These are phyloP conservation scores for Boletus subparvulus DNA, from an alignment of 768 basidiomycete species.

Conservation along the genomic window DNA sequence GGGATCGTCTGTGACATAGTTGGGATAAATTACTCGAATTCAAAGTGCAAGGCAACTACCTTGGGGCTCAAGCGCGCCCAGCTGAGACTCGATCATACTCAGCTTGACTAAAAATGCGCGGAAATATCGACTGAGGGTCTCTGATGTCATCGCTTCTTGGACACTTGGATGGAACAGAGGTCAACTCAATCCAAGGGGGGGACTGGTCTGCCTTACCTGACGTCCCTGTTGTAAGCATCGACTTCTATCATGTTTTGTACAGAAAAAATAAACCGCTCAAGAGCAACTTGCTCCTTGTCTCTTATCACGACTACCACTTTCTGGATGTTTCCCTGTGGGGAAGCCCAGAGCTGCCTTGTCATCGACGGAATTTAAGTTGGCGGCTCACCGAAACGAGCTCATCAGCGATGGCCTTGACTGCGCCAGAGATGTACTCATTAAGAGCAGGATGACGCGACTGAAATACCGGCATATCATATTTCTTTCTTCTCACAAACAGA, in stretches of 20 bases:
- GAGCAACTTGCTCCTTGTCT: slow-evolving; percentile 68
- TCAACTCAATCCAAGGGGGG: not conserved
- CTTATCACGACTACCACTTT: slow-evolving; percentile 86
- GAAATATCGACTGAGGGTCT: slow-evolving; percentile 70
- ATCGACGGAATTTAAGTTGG: not conserved
- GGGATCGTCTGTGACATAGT: slow-evolving; percentile 51
- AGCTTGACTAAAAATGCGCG: slow-evolving; percentile 83
- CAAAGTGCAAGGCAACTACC: slow-evolving; percentile 36
- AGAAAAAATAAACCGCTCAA: slow-evolving; percentile 91
- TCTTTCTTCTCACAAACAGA: slow-evolving; percentile 82
- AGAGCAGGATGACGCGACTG: slow-evolving; percentile 91
- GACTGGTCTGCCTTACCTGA: slow-evolving; percentile 43
- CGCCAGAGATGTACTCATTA: slow-evolving; percentile 87
- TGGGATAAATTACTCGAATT: not conserved
- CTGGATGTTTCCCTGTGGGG: slow-evolving; percentile 66
- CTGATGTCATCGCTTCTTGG: slow-evolving; percentile 64
- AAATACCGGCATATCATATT: slow-evolving; percentile 88
- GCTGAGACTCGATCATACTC: slow-evolving; percentile 69
- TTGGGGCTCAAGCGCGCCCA: slow-evolving; percentile 56
- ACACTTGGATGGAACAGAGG: slow-evolving; percentile 45
- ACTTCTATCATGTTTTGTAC: slow-evolving; percentile 79
- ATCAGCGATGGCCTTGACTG: slow-evolving; percentile 76
- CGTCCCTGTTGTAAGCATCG: slow-evolving; percentile 67
- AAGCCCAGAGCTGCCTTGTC: not conserved
- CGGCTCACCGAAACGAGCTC: slow-evolving; percentile 63